These are phyloP conservation scores for Ashbya aceris DNA, from an alignment of 1,139 yeast species.

Conservation along the genomic window DNA sequence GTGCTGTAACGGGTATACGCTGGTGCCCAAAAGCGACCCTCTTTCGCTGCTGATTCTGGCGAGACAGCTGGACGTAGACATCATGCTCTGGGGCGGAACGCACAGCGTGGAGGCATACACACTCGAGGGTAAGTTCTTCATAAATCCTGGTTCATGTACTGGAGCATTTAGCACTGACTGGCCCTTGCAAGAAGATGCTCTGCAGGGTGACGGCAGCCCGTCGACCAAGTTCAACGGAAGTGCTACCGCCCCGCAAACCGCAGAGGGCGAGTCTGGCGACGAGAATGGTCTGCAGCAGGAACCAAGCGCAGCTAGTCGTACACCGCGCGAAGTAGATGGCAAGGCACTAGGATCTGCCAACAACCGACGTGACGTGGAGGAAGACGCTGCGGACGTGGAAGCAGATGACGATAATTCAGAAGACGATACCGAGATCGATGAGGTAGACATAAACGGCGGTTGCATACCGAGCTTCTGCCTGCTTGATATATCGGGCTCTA, in stretches of 20 bases:
- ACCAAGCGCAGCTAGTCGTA: neutral
- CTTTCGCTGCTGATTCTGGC: constrained; percentile 75
- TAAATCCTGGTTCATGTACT: constrained; percentile 94
- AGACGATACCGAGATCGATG: constrained; percentile 21
- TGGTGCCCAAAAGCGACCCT: constrained; percentile 83
- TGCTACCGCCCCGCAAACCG: neutral
- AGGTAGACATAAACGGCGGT: constrained; percentile 32
- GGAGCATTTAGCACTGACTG: constrained; percentile 69
- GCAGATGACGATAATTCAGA: constrained; percentile 16
- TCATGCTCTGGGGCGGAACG: constrained; percentile 93
- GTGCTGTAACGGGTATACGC: constrained; percentile 72
- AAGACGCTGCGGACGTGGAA: constrained; percentile 11
- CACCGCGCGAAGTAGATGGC: constrained; percentile 4
- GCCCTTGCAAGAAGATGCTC: constrained; percentile 35
- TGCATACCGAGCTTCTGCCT: constrained; percentile 84
- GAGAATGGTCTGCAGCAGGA: neutral
- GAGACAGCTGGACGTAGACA: constrained; percentile 84
- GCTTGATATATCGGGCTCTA: constrained; percentile 68
- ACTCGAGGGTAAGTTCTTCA: constrained; percentile 81
- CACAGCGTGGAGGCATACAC: constrained; percentile 91
- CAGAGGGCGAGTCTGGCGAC: neutral
- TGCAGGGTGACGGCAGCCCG: constrained; percentile 9
- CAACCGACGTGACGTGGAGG: constrained; percentile 3
- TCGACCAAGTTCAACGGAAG: neutral
- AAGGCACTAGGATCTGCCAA: constrained; percentile 4